Evolutionary conservation across 805 yeast genomes (phyloP).

Genomic region (Hagleromyces aurorensis): DNA sequence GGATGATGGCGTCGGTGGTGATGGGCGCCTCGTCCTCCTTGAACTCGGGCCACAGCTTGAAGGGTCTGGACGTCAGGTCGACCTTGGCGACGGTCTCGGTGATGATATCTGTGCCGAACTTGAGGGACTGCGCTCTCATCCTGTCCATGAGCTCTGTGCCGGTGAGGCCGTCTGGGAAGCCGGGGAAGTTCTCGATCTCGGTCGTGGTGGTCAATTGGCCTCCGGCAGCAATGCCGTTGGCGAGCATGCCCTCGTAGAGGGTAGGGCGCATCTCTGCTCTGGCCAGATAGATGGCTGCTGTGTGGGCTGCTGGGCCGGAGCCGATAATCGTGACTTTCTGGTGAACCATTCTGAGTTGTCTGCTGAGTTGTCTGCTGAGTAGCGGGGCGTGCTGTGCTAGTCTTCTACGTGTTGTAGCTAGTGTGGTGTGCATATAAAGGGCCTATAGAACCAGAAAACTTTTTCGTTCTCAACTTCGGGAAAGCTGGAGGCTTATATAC

Average conservation of each 20-base stretch:
- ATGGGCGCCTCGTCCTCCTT: slow-evolving; percentile 86
- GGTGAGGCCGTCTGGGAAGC: slow-evolving; percentile 87
- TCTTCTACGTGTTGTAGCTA: slow-evolving; percentile 6
- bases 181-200: slow-evolving; percentile 98
- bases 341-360: slow-evolving; percentile 57
- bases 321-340: slow-evolving; percentile 84
- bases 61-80: slow-evolving; percentile 81
- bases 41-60: slow-evolving; percentile 95
- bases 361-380: not conserved
- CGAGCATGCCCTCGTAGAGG: slow-evolving; percentile 88
- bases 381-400: slow-evolving; percentile 1
- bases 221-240: slow-evolving; percentile 98
- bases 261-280: slow-evolving; percentile 95
- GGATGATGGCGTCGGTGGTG: slow-evolving; percentile 84
- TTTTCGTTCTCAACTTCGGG: not conserved
- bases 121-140: slow-evolving; percentile 81
- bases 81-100: slow-evolving; percentile 94
- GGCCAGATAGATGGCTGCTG: slow-evolving; percentile 94
- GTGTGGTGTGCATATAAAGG: slow-evolving; percentile 1
- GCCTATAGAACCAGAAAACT: not conserved
- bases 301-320: slow-evolving; percentile 99
- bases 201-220: slow-evolving; percentile 99
- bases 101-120: slow-evolving; percentile 88
- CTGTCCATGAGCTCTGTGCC: slow-evolving; percentile 88
- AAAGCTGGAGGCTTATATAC: not conserved